These are phyloP conservation scores for Drechslera avenae DNA, from an alignment of 2,329 filamentous ascomycete species.

Conservation along the genomic window DNA sequence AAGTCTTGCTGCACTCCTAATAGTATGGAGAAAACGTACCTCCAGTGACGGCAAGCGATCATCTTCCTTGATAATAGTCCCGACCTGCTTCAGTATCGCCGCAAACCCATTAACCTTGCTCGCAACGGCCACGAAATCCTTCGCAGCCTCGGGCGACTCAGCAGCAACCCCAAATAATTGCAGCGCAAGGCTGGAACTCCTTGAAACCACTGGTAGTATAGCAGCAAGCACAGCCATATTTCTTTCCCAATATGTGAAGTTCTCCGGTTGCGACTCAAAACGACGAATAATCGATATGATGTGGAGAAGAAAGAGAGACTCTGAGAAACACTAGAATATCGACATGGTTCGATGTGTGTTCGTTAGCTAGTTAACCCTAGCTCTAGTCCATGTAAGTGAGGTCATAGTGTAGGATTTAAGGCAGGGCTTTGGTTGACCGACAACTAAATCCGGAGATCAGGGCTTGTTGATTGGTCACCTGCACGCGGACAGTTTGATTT, in stretches of 20 bases:
- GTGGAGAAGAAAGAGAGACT: conserved; percentile 11
- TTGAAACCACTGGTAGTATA: conserved; percentile 43
- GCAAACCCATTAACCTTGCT: conserved; percentile 44
- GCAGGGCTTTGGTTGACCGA: conserved; percentile 36
- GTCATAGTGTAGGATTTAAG: conserved; percentile 30
- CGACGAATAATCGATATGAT: not conserved
- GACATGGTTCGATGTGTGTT: conserved; percentile 27
- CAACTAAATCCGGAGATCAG: conserved; percentile 21
- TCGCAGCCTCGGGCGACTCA: conserved; percentile 28
- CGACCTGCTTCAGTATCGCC: conserved; percentile 47
- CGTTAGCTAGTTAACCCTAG: conserved; percentile 11
- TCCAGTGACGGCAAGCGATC: conserved; percentile 44
- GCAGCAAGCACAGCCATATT: conserved; percentile 44
- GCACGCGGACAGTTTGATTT: conserved; percentile 21
- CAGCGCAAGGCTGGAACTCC: conserved; percentile 42
- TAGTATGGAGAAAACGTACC: conserved; percentile 24
- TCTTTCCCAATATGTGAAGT: not conserved
- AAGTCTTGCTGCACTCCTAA: too few relatives aligned
- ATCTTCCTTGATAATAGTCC: conserved; percentile 46
- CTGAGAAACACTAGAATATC: conserved; percentile 11
- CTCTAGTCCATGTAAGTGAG: conserved; percentile 27
- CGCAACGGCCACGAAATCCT: conserved; percentile 37
- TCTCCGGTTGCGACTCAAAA: not conserved
- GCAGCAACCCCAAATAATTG: conserved; percentile 42
- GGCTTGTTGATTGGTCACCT: conserved; percentile 25